Evolutionary conservation across 352 stramenopile species (phyloP).

Genomic region (Globisporangium emineosum): DNA sequence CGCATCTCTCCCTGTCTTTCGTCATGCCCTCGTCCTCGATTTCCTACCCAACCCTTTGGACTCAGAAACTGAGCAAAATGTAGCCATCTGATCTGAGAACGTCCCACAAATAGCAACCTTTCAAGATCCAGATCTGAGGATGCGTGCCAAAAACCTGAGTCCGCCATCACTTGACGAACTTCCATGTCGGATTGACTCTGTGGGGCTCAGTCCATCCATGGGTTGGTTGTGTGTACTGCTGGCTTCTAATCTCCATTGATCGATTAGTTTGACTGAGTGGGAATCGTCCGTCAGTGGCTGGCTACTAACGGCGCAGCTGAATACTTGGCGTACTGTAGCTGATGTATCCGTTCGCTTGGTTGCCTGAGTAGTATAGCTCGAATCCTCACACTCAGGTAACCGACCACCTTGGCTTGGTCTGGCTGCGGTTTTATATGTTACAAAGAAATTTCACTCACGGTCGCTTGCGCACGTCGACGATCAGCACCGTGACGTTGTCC

Average conservation of each 20-base stretch:
- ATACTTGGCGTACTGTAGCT: too few relatives aligned
- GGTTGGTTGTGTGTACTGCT: too few relatives aligned
- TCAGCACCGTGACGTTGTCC: constrained; percentile 78
- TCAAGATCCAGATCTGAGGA: not conserved
- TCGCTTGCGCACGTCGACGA: constrained; percentile 58
- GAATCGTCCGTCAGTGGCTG: too few relatives aligned
- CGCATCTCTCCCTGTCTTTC: not conserved
- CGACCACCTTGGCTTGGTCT: not conserved
- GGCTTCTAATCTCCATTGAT: too few relatives aligned
- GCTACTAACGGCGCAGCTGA: too few relatives aligned
- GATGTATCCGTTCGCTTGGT: too few relatives aligned
- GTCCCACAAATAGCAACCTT: not conserved
- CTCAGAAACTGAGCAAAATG: not conserved
- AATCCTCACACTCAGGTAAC: not conserved
- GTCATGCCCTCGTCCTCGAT: constrained; percentile 6
- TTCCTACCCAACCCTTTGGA: not conserved
- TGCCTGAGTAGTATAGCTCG: not conserved
- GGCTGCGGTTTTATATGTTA: not conserved
- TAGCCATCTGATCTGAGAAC: not conserved
- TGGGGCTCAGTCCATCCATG: too few relatives aligned
- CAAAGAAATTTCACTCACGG: constrained; percentile 2
- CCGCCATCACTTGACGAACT: too few relatives aligned
- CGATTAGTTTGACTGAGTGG: too few relatives aligned
- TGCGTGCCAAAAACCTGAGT: not conserved
- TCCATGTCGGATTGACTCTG: too few relatives aligned